phyloP scores from a whole-genome alignment of 2,329 filamentous ascomycete species.

The Orbilia blumenaviensis region DNA sequence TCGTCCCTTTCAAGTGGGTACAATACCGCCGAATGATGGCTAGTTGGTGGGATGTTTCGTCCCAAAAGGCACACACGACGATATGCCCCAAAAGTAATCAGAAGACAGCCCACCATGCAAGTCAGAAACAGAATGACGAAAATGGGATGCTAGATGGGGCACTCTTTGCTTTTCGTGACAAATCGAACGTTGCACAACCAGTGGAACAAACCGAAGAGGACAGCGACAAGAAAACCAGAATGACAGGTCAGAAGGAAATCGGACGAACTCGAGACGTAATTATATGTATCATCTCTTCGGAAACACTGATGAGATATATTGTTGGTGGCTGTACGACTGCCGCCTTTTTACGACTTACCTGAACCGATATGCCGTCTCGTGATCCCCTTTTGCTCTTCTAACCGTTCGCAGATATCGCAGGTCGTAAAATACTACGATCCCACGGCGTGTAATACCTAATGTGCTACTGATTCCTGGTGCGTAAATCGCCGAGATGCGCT shows the following conservation, averaged over 20 bases:
- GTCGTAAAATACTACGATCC: conserved; percentile 15
- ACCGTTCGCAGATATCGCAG: conserved; percentile 27
- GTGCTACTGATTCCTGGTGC: conserved; percentile 18
- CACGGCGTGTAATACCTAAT: conserved; percentile 12
- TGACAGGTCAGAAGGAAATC: conserved; percentile 30
- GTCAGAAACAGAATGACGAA: conserved; percentile 32
- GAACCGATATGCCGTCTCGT: conserved; percentile 44
- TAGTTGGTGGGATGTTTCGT: conserved; percentile 51
- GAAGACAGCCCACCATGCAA: conserved; percentile 41
- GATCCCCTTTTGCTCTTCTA: conserved; percentile 36
- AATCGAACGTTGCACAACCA: conserved; percentile 40
- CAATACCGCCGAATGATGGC: conserved; percentile 32
- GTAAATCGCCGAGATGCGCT: conserved; percentile 53
- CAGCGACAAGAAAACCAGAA: conserved; percentile 16
- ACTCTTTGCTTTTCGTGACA: conserved; percentile 41
- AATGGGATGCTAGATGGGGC: conserved; percentile 20
- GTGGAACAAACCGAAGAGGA: conserved; percentile 33
- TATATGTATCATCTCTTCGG: conserved; percentile 2
- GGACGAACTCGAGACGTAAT: conserved; percentile 24
- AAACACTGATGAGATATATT: neutral
- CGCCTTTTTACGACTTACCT: conserved; percentile 41
- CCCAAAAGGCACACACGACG: conserved; percentile 46
- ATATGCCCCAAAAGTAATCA: conserved; percentile 46
- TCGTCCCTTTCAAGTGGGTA: conserved; percentile 37
- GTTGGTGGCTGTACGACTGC: conserved; percentile 39